Evolutionary conservation across 2,329 filamentous ascomycete species (phyloP).

Genomic region (Rhynchosporium graminicola): DNA sequence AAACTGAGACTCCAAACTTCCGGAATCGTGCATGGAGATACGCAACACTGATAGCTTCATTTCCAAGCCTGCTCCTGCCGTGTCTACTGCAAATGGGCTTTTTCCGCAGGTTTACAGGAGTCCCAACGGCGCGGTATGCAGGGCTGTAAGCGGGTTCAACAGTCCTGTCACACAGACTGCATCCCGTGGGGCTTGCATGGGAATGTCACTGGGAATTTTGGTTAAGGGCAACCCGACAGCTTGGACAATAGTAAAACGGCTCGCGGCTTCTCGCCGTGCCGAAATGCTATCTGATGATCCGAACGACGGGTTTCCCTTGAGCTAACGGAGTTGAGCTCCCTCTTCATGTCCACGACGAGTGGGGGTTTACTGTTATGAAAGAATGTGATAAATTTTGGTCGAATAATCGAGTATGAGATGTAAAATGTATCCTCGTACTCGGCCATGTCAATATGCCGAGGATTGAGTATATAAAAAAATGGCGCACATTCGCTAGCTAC

Average conservation of each 20-base stretch:
- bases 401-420: not conserved
- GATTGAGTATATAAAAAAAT: not conserved
- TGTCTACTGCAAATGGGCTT: constrained; percentile 4
- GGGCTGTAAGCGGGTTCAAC: not conserved
- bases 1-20: not conserved
- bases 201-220: not conserved
- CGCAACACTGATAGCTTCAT: not conserved
- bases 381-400: not conserved
- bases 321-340: too few relatives aligned
- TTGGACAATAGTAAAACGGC: not conserved
- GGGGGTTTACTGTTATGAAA: not conserved
- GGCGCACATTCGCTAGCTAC: not conserved
- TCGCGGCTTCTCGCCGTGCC: not conserved
- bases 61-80: not conserved
- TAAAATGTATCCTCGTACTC: not conserved
- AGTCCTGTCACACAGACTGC: constrained; percentile 3
- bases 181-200: not conserved
- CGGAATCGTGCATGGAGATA: not conserved
- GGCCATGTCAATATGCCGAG: not conserved
- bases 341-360: not conserved
- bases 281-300: too few relatives aligned
- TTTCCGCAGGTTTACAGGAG: not conserved
- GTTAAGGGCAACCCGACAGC: too few relatives aligned
- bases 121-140: constrained; percentile 4
- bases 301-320: too few relatives aligned